A percentile compares a stretch with the other conserved stretches of the same genome.
Conservation (phyloP, 116 monocot species). For the Iris pallida region DNA sequence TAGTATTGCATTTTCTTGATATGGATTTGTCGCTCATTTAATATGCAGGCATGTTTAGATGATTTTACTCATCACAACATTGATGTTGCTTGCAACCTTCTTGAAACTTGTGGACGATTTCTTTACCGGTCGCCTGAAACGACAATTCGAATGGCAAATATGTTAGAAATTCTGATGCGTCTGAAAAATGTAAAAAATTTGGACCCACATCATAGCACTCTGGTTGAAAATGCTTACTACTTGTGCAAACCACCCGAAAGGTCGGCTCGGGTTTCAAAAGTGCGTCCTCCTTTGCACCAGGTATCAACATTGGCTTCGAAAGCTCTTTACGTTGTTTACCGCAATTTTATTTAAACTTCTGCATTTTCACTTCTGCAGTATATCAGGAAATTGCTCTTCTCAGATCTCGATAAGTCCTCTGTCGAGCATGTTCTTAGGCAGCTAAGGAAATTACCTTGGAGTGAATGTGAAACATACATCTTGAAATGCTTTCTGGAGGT, state of each 20-base stretch:
- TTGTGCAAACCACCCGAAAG: slow-evolving; percentile 96
- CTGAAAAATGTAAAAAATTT: slow-evolving; percentile 98
- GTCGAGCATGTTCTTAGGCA: slow-evolving; percentile 90
- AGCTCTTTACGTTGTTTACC: background rate
- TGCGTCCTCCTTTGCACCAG: slow-evolving; percentile 90
- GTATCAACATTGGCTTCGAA: slow-evolving; percentile 15
- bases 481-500: slow-evolving; percentile 96
- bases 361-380: slow-evolving; percentile 57
- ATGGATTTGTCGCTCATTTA: background rate
- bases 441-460: slow-evolving; percentile 92
- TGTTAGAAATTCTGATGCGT: slow-evolving; percentile 97
- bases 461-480: slow-evolving; percentile 74
- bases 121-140: slow-evolving; percentile 95
- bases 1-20: too few species aligned
- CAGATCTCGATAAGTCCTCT: slow-evolving; percentile 90
- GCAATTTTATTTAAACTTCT: background rate
- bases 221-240: slow-evolving; percentile 98
- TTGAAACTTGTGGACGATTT: slow-evolving; percentile 98
- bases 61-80: slow-evolving; percentile 99
- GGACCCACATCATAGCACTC: slow-evolving; percentile 95
- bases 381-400: slow-evolving; percentile 87
- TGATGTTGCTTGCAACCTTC: slow-evolving; percentile 97
- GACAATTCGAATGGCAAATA: slow-evolving; percentile 87
- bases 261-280: slow-evolving; percentile 83
- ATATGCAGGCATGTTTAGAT: slow-evolving; percentile 77